These are phyloP conservation scores for Backusella parvicylindrica DNA, from an alignment of 192 early-diverging fungal species.

Conservation along the genomic window DNA sequence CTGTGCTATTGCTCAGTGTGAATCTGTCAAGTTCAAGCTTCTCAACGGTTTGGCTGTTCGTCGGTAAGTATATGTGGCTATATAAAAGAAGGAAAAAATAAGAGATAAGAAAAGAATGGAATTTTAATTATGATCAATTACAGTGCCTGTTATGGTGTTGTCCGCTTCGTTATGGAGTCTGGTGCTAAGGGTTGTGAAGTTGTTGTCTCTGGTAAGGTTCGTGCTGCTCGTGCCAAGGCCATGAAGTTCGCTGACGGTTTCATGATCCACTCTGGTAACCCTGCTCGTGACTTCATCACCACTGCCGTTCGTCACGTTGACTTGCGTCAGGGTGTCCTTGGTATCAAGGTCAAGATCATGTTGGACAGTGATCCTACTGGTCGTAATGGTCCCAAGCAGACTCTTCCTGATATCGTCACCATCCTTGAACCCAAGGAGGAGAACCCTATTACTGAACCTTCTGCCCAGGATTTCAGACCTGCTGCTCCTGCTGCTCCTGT, in stretches of 20 bases:
- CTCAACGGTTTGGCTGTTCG: constrained; percentile 95
- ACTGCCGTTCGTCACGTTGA: constrained; percentile 95
- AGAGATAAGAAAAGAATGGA: no score
- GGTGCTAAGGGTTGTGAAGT: constrained; percentile 99
- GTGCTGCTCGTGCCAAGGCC: constrained; percentile 99
- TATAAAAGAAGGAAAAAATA: not conserved
- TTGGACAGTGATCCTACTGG: constrained; percentile 91
- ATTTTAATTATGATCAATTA: not conserved
- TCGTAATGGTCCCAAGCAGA: constrained; percentile 89
- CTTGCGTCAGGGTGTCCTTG: constrained; percentile 97
- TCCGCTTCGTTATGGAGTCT: constrained; percentile 98
- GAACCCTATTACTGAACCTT: constrained; percentile 60
- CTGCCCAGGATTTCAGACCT: constrained; percentile 56
- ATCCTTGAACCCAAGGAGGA: constrained; percentile 94
- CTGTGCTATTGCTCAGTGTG: constrained; percentile 97
- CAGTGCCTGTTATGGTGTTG: constrained; percentile 95
- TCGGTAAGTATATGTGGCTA: constrained; percentile 49
- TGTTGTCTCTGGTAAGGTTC: constrained; percentile 98
- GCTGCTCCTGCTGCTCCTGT: constrained; percentile 20
- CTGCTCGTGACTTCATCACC: constrained; percentile 95
- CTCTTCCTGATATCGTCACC: constrained; percentile 94
- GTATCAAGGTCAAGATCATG: constrained; percentile 99
- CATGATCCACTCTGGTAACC: constrained; percentile 99
- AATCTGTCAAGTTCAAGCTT: constrained; percentile 97
- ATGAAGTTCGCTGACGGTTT: constrained; percentile 99